phyloP scores from a whole-genome alignment of 768 basidiomycete species.

The Lanmaoa pseudosensibilis region DNA sequence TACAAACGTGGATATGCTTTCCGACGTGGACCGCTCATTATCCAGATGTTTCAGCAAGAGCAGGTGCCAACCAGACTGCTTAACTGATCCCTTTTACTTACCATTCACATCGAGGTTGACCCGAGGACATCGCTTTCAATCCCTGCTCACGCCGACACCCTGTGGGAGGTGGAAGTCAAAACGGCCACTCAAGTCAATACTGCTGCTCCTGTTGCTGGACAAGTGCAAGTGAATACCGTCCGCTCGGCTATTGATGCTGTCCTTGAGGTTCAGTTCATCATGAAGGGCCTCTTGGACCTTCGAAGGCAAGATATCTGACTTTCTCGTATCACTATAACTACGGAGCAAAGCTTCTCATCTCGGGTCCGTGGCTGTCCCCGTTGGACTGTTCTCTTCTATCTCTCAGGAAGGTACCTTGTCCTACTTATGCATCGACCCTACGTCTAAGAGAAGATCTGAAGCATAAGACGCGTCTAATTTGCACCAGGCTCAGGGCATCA shows the following conservation, averaged over 20 bases:
- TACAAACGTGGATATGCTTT: constrained; percentile 83
- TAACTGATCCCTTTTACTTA: constrained; percentile 4
- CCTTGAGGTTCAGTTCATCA: constrained; percentile 75
- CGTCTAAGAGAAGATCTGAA: background rate
- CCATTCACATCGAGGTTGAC: constrained; percentile 52
- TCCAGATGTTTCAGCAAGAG: constrained; percentile 86
- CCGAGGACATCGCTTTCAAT: constrained; percentile 72
- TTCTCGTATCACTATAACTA: background rate
- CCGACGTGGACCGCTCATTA: constrained; percentile 64
- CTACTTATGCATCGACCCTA: background rate
- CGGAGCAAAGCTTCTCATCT: background rate
- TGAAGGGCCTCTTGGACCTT: constrained; percentile 82
- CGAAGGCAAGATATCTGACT: constrained; percentile 66
- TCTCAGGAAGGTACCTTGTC: background rate
- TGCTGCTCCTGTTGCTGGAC: constrained; percentile 37
- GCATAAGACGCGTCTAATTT: background rate
- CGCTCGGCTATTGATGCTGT: constrained; percentile 69
- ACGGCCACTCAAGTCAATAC: constrained; percentile 77
- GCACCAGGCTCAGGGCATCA: background rate
- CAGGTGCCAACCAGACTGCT: constrained; percentile 45
- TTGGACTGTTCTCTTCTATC: background rate
- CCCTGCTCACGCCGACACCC: constrained; percentile 74
- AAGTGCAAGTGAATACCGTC: constrained; percentile 67
- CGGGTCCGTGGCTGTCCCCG: background rate
- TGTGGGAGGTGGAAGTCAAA: constrained; percentile 89